Base-by-base conservation (phyloP, 2,329 filamentous ascomycete genomes). In the Hypoxylon sp. region DNA sequence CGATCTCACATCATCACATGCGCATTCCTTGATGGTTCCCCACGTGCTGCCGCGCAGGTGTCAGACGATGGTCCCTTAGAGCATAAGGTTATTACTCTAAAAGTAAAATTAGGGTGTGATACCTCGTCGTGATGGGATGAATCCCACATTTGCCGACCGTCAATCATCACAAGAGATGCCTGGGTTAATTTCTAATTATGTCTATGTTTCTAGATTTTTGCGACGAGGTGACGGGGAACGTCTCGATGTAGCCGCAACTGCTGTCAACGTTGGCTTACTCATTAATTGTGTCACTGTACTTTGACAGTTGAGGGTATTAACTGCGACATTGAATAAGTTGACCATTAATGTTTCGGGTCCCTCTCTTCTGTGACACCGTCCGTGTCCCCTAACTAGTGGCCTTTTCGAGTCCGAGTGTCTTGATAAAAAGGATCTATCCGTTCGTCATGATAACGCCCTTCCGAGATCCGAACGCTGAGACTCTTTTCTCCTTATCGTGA, bases 371-470 rank as follows among this genome's bases (percentile, higher is more conserved):
- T 55, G 61, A 55, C 38, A 38, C n/a, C 51, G 59, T 66, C 54
- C 42, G 61, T 65, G 46, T 53, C 46, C 32, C 18, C 51, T 18
- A 11, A 11, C 11, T 51, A 45, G 24, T 38, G 38, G 49, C 44
- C 44, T 32, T 40, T 24, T 38, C 53, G 52, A 63, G 62, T 65
- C 65, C 62, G 59, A 65, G 65, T 68, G 62, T 63, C 42, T 36
- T 54, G 40, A 60, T 44, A 38, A 63, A 64, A 46, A 66, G 66
- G 59, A 68, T 68, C 66, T 66, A 68, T 59, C 66, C 66, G 66
- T 50, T 68, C 33, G 36, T 42, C 55, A 51, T 33, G 51, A 68
- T 68, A 62, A 56, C 58, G 46, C 46, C 36, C 55, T 60, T 49
- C 65, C 65, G 65, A 68, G 65, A 68, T 68, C 65, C 65, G 65